Conservation (phyloP, 2,329 filamentous ascomycete species). For the Ceratocystis huliohia region DNA sequence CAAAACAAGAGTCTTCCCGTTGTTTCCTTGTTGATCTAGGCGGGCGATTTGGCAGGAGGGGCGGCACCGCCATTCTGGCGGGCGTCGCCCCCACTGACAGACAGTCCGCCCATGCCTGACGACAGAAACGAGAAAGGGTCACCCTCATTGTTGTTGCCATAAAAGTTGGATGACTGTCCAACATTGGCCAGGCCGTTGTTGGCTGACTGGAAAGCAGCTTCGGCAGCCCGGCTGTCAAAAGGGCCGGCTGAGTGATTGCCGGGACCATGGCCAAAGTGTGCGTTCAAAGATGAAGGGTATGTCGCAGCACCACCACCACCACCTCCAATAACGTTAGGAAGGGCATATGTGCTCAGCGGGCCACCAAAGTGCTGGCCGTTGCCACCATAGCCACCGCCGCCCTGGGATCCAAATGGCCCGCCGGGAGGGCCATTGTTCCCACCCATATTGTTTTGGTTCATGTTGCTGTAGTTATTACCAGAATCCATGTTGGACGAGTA, state of each 20-base stretch:
- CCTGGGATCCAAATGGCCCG: slow-evolving; percentile 4
- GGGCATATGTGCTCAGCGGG: slow-evolving; percentile 75
- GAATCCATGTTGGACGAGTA: slow-evolving; percentile 86
- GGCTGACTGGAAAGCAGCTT: slow-evolving; percentile 85
- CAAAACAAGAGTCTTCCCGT: slow-evolving; percentile 4
- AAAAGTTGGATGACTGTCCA: slow-evolving; percentile 53
- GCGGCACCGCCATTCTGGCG: slow-evolving; percentile 49
- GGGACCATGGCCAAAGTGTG: slow-evolving; percentile 63
- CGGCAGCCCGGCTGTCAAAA: slow-evolving; percentile 86
- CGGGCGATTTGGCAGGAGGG: slow-evolving; percentile 47
- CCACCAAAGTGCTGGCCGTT: slow-evolving; percentile 65
- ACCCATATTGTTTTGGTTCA: slow-evolving; percentile 26
- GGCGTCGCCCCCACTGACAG: slow-evolving; percentile 50
- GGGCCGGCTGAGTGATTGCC: slow-evolving; percentile 71
- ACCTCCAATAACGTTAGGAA: slow-evolving; percentile 71
- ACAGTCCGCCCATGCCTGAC: slow-evolving; percentile 57
- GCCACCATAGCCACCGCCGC: slow-evolving; percentile 34
- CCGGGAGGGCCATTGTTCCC: slow-evolving; percentile 41
- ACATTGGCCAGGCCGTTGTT: slow-evolving; percentile 68
- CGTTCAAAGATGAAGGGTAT: slow-evolving; percentile 65
- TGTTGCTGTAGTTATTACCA: slow-evolving; percentile 41
- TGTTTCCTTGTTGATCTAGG: slow-evolving; percentile 30
- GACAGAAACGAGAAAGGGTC: slow-evolving; percentile 74
- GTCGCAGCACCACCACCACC: slow-evolving; percentile 54
- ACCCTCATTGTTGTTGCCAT: slow-evolving; percentile 42